These are phyloP conservation scores for Neurospora sp. DNA, from an alignment of 495 filamentous ascomycete species.

Conservation along the genomic window DNA sequence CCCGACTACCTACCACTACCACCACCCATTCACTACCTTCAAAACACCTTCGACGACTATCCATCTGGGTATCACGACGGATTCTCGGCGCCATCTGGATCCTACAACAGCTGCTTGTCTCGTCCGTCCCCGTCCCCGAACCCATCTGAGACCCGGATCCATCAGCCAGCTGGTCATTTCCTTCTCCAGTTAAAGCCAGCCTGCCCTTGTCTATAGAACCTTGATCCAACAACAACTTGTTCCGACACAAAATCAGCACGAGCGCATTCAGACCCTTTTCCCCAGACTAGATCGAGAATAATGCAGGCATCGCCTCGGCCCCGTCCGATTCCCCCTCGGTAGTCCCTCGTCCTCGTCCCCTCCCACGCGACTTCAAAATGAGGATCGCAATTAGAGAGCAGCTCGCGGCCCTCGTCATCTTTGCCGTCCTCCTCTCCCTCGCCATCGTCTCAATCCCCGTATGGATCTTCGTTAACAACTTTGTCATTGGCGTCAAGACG, in stretches of 20 bases:
- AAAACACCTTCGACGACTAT: not conserved
- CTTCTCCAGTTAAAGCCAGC: not conserved
- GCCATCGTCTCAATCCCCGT: conserved; percentile 39
- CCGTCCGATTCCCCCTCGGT: not conserved
- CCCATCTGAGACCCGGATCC: not conserved
- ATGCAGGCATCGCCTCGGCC: not conserved
- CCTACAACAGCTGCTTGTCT: not conserved
- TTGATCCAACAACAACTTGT: not conserved
- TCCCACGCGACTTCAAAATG: no score
- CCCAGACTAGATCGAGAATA: not conserved
- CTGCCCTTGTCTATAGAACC: not conserved
- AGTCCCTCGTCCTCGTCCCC: not conserved
- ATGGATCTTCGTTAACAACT: conserved; percentile 68
- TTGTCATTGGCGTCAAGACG: conserved; percentile 52
- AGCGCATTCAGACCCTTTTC: not conserved
- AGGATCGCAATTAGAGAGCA: conserved; percentile 28
- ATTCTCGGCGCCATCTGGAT: not conserved
- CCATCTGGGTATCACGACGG: not conserved
- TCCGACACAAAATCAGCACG: not conserved
- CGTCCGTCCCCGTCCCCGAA: not conserved
- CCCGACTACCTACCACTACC: not conserved
- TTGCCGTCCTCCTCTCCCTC: conserved; percentile 58
- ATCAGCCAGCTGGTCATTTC: not conserved
- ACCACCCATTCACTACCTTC: not conserved
- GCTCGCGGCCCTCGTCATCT: conserved; percentile 61